A percentile compares a stretch with the other conserved stretches of the same genome.
Conservation (phyloP, 2,329 filamentous ascomycete species). For the Bisporella sp. region DNA sequence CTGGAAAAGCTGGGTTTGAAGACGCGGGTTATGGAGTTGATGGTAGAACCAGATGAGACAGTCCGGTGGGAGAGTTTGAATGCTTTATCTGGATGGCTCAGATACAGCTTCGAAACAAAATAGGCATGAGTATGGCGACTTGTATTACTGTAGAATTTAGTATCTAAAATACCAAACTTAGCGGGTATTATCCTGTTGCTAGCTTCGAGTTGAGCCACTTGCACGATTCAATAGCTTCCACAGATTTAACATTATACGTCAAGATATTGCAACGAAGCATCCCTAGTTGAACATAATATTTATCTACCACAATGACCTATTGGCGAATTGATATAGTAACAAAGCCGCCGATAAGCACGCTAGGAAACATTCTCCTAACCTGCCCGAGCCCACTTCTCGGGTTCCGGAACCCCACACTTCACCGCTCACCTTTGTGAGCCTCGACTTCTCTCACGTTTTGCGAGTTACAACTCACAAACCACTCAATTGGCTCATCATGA, state of each 20-base stretch:
- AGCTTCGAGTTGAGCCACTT: neutral
- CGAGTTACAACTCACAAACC: neutral
- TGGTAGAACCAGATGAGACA: constrained; percentile 62
- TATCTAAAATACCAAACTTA: neutral
- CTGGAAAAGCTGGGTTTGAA: constrained; percentile 64
- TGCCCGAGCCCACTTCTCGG: too few species aligned
- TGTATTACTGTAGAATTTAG: constrained; percentile 2
- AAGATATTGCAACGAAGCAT: too few species aligned
- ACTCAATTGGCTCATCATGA: constrained; percentile 23
- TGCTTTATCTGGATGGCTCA: constrained; percentile 67
- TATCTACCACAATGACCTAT: too few species aligned
- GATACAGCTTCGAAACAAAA: constrained; percentile 58
- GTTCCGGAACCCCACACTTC: too few species aligned
- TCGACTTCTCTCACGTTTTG: neutral
- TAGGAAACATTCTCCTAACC: too few species aligned
- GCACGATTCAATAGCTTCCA: too few species aligned
- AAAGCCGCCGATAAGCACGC: too few species aligned
- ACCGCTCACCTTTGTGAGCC: too few species aligned
- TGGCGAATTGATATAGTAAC: too few species aligned
- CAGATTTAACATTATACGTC: too few species aligned
- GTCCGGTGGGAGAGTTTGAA: constrained; percentile 70
- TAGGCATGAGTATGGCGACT: neutral
- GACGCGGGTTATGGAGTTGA: constrained; percentile 63
- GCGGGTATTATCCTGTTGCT: constrained; percentile 5
- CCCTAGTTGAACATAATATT: too few species aligned